Evolutionary conservation across 1,284 basidiomycete genomes (phyloP).

Genomic region (Chalciporus sp.): DNA sequence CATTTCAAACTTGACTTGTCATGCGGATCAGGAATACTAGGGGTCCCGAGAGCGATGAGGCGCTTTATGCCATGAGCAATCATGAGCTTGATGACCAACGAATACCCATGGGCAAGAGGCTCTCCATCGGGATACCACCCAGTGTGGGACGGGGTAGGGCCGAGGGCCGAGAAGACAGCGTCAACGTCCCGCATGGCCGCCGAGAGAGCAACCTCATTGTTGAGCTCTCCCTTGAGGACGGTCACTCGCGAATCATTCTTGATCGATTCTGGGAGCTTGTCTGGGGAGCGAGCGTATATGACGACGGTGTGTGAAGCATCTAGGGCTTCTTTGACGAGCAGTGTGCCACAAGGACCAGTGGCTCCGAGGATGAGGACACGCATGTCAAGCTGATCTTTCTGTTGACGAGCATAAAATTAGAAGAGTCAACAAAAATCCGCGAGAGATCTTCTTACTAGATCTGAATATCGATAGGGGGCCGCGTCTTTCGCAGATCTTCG

Average conservation of each 20-base stretch:
- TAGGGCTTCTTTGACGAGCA: slow-evolving; percentile 57
- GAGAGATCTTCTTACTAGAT: not conserved
- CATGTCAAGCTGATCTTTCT: slow-evolving; percentile 25
- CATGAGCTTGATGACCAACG: slow-evolving; percentile 57
- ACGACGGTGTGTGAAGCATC: slow-evolving; percentile 48
- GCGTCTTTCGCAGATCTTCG: not conserved
- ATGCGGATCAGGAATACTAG: slow-evolving; percentile 59
- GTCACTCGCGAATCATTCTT: slow-evolving; percentile 45
- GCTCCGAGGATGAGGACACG: slow-evolving; percentile 53
- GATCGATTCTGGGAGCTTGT: slow-evolving; percentile 59
- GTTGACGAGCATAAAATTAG: slow-evolving; percentile 1
- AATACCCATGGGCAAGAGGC: slow-evolving; percentile 63
- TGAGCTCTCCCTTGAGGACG: slow-evolving; percentile 56
- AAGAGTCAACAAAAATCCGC: not conserved
- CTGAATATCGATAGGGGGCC: not conserved
- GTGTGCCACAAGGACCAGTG: slow-evolving; percentile 60
- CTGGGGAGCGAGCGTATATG: slow-evolving; percentile 61
- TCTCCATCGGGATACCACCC: slow-evolving; percentile 46
- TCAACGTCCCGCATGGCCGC: slow-evolving; percentile 58
- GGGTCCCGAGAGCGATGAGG: slow-evolving; percentile 64
- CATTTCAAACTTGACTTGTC: slow-evolving; percentile 59
- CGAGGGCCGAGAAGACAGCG: slow-evolving; percentile 65
- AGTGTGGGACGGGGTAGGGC: slow-evolving; percentile 45
- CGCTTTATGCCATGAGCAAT: slow-evolving; percentile 50
- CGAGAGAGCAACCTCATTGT: slow-evolving; percentile 49